Evolutionary conservation across 164 flowering plant species (phyloP).

Genomic region (Piper betle): DNA sequence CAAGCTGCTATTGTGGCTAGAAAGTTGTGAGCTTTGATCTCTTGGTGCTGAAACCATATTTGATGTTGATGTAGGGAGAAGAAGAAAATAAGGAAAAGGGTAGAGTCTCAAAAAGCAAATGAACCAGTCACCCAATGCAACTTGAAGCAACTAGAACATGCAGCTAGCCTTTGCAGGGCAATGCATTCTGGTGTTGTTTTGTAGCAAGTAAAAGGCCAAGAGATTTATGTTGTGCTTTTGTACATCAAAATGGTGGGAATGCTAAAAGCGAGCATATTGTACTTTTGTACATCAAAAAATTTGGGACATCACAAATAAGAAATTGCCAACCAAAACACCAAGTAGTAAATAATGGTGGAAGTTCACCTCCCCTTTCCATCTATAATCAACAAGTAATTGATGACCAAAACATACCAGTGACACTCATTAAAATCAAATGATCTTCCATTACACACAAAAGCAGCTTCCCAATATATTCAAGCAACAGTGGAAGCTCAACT

Average conservation of each 20-base stretch:
- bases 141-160: background rate
- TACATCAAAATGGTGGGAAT: background rate
- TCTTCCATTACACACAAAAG: too few species aligned
- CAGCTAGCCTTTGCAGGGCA: background rate
- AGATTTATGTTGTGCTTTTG: background rate
- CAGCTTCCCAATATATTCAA: too few species aligned
- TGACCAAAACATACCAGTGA: too few species aligned
- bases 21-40: background rate
- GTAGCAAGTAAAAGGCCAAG: background rate
- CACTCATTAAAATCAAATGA: too few species aligned
- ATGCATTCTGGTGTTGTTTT: background rate
- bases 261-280: background rate
- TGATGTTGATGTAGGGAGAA: conserved; percentile 42
- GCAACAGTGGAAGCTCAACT: too few species aligned
- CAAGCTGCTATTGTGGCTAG: too few species aligned
- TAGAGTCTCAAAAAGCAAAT: conserved; percentile 55
- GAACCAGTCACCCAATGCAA: conserved; percentile 43
- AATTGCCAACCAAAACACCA: too few species aligned
- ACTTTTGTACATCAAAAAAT: too few species aligned
- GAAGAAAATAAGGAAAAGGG: conserved; percentile 71
- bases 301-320: too few species aligned
- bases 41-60: background rate
- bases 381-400: too few species aligned
- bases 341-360: too few species aligned
- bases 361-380: too few species aligned